A percentile compares a stretch with the other conserved stretches of the same genome.
phyloP scores from a whole-genome alignment of 179 eudicot species.

The Patellifolia procumbens region DNA sequence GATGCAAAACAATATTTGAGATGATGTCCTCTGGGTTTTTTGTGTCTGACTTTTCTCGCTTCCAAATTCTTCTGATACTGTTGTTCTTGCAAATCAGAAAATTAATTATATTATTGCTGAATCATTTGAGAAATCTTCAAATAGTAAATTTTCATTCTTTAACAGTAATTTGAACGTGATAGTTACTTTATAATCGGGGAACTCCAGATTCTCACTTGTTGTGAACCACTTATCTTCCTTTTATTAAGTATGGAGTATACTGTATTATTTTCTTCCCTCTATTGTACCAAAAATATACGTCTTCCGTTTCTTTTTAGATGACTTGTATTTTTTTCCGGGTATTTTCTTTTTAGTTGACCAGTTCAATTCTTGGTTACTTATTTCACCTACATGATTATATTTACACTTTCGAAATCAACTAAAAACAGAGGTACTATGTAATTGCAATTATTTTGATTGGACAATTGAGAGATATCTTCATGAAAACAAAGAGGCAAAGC shows the following conservation, averaged over 20 bases:
- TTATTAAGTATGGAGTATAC: neutral
- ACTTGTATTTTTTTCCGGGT: too few relatives aligned
- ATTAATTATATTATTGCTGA: neutral
- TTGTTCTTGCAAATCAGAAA: neutral
- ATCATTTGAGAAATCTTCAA: slow-evolving; percentile 8
- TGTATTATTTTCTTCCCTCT: neutral
- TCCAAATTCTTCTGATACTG: neutral
- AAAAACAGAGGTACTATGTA: too few relatives aligned
- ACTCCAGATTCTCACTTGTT: neutral
- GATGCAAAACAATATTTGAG: slow-evolving; percentile 9
- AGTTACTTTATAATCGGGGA: neutral
- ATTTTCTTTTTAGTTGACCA: too few relatives aligned
- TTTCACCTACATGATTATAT: too few relatives aligned
- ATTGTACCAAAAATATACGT: too few relatives aligned
- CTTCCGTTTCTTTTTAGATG: too few relatives aligned
- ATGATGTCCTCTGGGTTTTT: slow-evolving; percentile 8
- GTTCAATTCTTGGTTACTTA: neutral
- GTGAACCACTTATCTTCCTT: neutral
- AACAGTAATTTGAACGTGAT: neutral
- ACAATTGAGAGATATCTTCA: neutral
- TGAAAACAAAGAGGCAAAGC: neutral
- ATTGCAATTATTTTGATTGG: neutral
- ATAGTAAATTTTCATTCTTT: slow-evolving; percentile 1
- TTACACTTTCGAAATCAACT: too few relatives aligned
- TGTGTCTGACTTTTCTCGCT: neutral